These are phyloP conservation scores for Leccinum pallidistipes DNA, from an alignment of 1,284 basidiomycete species.

Conservation along the genomic window DNA sequence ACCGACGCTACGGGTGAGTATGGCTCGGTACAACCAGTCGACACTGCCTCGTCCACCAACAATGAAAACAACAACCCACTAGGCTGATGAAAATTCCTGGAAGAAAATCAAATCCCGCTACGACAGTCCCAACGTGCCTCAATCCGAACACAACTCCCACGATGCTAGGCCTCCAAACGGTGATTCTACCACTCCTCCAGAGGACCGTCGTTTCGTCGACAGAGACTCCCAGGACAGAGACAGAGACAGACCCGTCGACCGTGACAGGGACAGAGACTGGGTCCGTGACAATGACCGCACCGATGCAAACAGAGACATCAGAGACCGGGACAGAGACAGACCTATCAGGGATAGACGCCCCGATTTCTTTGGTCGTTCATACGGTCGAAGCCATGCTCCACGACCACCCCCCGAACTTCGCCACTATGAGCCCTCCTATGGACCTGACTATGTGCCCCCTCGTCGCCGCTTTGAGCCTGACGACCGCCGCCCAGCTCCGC, in stretches of 20 bases:
- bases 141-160: not conserved
- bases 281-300: conserved; percentile 34
- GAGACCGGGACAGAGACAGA: conserved; percentile 39
- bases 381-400: conserved; percentile 39
- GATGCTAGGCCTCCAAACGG: conserved; percentile 8
- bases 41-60: not conserved
- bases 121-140: conserved; percentile 15
- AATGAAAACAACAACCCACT: conserved; percentile 6
- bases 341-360: conserved; percentile 37
- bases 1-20: conserved; percentile 27
- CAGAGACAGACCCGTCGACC: not conserved
- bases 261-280: conserved; percentile 26
- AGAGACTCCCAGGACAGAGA: not conserved
- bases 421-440: conserved; percentile 44
- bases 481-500: conserved; percentile 27
- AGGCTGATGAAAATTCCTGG: too few species aligned
- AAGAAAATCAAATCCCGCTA: conserved; percentile 8
- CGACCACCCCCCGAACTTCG: conserved; percentile 44
- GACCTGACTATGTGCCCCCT: conserved; percentile 28
- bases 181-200: not conserved
- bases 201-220: too few species aligned
- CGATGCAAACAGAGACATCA: conserved; percentile 29
- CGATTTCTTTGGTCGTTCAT: conserved; percentile 37
- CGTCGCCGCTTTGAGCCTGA: conserved; percentile 37
- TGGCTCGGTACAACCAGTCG: conserved; percentile 13